phyloP scores from a whole-genome alignment of 192 early-diverging fungal species.

The Coemansia sp. region DNA sequence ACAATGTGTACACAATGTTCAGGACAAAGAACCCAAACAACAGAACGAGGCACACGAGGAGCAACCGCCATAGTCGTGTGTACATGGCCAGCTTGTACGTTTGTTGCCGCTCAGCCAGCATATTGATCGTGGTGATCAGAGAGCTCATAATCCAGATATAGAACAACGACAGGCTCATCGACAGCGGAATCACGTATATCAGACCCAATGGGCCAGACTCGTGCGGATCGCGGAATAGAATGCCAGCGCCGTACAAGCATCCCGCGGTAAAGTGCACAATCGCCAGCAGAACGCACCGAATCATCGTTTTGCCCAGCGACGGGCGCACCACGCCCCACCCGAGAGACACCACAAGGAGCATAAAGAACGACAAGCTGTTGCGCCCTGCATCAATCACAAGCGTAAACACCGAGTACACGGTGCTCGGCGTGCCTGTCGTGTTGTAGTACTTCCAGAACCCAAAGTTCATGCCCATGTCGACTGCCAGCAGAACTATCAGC shows the following conservation, averaged over 20 bases:
- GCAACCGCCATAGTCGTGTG: conserved; percentile 72
- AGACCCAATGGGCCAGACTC: conserved; percentile 64
- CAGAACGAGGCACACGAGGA: conserved; percentile 73
- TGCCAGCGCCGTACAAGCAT: conserved; percentile 80
- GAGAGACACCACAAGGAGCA: conserved; percentile 91
- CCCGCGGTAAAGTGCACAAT: conserved; percentile 84
- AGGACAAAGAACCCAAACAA: conserved; percentile 78
- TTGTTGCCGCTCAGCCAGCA: conserved; percentile 78
- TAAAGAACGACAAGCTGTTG: conserved; percentile 93
- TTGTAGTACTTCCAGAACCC: conserved; percentile 75
- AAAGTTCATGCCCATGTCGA: conserved; percentile 94
- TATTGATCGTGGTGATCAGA: conserved; percentile 72
- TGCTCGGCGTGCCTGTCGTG: conserved; percentile 59
- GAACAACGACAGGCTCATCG: conserved; percentile 87
- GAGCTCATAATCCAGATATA: conserved; percentile 93
- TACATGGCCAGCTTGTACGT: conserved; percentile 92
- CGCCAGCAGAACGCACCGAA: conserved; percentile 73
- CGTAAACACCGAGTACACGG: conserved; percentile 69
- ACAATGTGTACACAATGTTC: conserved; percentile 75
- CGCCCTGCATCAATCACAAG: conserved; percentile 84
- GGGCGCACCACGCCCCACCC: conserved; percentile 97
- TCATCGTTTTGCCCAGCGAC: conserved; percentile 87
- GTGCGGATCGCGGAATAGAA: conserved; percentile 71
- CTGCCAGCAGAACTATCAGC: conserved; percentile 80
- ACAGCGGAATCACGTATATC: conserved; percentile 82